Base-by-base conservation (phyloP, 2,329 filamentous ascomycete species). In the Thyridium curvatum region DNA sequence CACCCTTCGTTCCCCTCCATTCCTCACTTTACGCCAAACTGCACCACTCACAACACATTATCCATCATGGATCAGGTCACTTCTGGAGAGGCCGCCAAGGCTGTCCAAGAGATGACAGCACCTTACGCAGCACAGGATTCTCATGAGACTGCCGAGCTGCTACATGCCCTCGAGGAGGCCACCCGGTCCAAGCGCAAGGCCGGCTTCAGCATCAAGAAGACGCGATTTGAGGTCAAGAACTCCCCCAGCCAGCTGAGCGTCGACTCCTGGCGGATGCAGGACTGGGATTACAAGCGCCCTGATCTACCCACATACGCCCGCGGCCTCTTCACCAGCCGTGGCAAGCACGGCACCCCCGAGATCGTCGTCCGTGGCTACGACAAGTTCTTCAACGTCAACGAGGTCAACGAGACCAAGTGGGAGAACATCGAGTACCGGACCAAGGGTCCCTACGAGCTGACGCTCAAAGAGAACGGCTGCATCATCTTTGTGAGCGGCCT, bases 381-480 rank as follows among this genome's bases (percentile, higher is more conserved):
- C 71, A 98, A 98, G 64, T 98, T 98, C 69, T 98, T 98, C 77
- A 98, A 98, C 52, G 75, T 87, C 31, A 77, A 78, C 37, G 93
- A 98, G 64, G 84, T 94, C 8, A 61, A 68, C 34, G 79, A 84
- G 47, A 98, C 93, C 4, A 75, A 82, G 52, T 98, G 93, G 93
- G 61, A 69, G 13, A 86, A 84, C 53, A 87, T 98, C 43, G 71
- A 84, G 55, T 62, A 64, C 18, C 74, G 84, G 40, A 97, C 93
- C 1, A 68, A 78, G 46, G 89, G 88, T 0, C 93, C 93, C 0
- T 98, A 97, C 52, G 93, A 98, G 64, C 68, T 98, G 40, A 97
- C 89, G 41, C 79, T 97, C 38, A 98, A 98, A 66, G 93, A 98
- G 64, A 98, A 98, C 54, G 93, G 93, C n/a, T 98, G 93, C 62